Conservation (phyloP, 305 asterid genomes). For the Ruellia speciosa region DNA sequence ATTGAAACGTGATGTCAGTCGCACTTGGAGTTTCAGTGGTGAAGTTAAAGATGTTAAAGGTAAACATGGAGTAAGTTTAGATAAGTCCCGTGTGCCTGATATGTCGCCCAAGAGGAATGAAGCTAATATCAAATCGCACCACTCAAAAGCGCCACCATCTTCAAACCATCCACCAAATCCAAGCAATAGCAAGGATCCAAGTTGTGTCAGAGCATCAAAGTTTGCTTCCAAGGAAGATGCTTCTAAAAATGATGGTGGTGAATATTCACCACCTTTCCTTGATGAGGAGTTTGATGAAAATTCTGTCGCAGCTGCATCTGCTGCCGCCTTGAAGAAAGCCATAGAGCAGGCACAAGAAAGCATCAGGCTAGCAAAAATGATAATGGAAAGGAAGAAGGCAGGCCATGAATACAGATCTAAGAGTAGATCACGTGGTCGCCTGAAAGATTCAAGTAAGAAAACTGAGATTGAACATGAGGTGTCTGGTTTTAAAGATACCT, state of each 20-base stretch:
- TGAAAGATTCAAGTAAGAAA: constrained; percentile 25
- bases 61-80: constrained; percentile 29
- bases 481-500: constrained; percentile 22
- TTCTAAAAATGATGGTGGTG: constrained; percentile 29
- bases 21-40: constrained; percentile 43
- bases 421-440: constrained; percentile 29
- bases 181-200: constrained; percentile 29
- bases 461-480: constrained; percentile 26
- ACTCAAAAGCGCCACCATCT: constrained; percentile 26
- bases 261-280: constrained; percentile 36
- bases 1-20: constrained; percentile 34
- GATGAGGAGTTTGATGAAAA: constrained; percentile 81
- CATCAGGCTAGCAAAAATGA: constrained; percentile 68
- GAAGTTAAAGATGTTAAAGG: constrained; percentile 29
- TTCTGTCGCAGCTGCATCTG: constrained; percentile 76
- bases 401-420: constrained; percentile 35
- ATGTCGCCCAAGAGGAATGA: constrained; percentile 21
- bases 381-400: constrained; percentile 58
- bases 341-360: constrained; percentile 91
- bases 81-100: constrained; percentile 26
- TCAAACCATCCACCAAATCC: constrained; percentile 28
- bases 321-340: constrained; percentile 78
- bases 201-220: constrained; percentile 26
- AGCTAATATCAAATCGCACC: constrained; percentile 26
- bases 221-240: constrained; percentile 31